Evolutionary conservation across 306 rosid genomes (phyloP), one percentile per base, ranked within the genome.

Genomic region (Inga laurina): DNA sequence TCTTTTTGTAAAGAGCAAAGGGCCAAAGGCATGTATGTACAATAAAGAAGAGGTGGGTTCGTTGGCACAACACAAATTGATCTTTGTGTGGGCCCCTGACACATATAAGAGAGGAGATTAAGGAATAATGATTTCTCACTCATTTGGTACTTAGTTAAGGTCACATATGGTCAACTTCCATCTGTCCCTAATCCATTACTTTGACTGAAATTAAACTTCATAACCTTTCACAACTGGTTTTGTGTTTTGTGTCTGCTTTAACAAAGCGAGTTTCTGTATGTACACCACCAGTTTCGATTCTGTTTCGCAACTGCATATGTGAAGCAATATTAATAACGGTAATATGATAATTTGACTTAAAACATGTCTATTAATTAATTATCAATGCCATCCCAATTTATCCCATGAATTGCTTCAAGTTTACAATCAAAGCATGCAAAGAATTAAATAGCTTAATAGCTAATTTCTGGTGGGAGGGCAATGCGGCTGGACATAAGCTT

Each of bases 111-210:
- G 14, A 43, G 12, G 0, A n/a, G 35, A 71, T 71, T 21, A 76
- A 66, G 78, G 81, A 82, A 64, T 68, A 89, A 90, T 92, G 74
- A 92, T 92, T 89, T 81, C 82, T 81, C 78, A 83, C 92, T 92
- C 94, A 92, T 92, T 89, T 87, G 74, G 59, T 16, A 52, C 83
- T 62, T 3, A 24, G 79, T 81, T 81, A 74, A 22, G 81, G 72
- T 80, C 66, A 22, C 70, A 15, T 22, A 15, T 43, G 74, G 88
- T 87, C 92, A 90, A 83, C 81, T 56, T 24, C n/a, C 49, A 8
- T n/a, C 64, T 57, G 64, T n/a, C 5, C 4, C 1, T 72, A 46
- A 72, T 72, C 39, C 19, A 44, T 45, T 43, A 0, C 59, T 72
- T 72, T 72, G 76, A 72, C 76, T 64, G 69, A 30, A 22, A 27